Evolutionary conservation across 2,329 filamentous ascomycete genomes (phyloP).

Genomic region (Metarhizium robertsii): DNA sequence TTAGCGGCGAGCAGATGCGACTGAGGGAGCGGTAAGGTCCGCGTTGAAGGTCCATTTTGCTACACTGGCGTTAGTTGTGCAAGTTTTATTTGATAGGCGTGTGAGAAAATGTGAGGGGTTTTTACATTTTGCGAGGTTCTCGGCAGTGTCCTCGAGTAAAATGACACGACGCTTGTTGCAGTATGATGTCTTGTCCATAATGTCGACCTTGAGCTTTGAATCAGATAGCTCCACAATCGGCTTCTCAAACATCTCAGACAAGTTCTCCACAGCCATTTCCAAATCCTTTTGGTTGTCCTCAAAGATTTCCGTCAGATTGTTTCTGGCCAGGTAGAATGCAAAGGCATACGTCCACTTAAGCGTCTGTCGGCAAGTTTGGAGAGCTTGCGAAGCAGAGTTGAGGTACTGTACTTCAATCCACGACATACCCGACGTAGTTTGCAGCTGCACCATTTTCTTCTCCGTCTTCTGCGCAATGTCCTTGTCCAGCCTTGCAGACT

Average conservation of each 20-base stretch:
- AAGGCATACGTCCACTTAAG: conserved; percentile 99
- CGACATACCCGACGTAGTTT: conserved; percentile 88
- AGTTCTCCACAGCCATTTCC: conserved; percentile 90
- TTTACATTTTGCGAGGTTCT: conserved; percentile 78
- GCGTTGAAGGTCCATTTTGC: conserved; percentile 34
- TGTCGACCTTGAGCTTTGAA: conserved; percentile 91
- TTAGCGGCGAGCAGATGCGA: conserved; percentile 5
- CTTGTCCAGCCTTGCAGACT: conserved; percentile 92
- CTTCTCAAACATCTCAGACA: conserved; percentile 99
- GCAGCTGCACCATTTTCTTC: conserved; percentile 96
- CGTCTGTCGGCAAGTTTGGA: conserved; percentile 96
- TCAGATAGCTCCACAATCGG: conserved; percentile 76
- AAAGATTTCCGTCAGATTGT: conserved; percentile 94
- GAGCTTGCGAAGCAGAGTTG: conserved; percentile 81
- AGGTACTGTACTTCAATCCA: conserved; percentile 99
- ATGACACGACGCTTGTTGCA: conserved; percentile 90
- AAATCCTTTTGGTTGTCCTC: conserved; percentile 98
- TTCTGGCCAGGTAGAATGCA: conserved; percentile 91
- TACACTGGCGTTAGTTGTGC: conserved; percentile 20
- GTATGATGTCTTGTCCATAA: conserved; percentile 97
- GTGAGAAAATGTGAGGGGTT: not conserved
- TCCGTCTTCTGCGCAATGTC: conserved; percentile 95
- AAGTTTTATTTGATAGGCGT: too few species aligned
- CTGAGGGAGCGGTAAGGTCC: conserved; percentile 2
- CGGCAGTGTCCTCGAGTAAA: conserved; percentile 81